A percentile compares a stretch with the other conserved stretches of the same genome.
Conservation (phyloP, 2,329 filamentous ascomycete species). For the Penicillium sp. region DNA sequence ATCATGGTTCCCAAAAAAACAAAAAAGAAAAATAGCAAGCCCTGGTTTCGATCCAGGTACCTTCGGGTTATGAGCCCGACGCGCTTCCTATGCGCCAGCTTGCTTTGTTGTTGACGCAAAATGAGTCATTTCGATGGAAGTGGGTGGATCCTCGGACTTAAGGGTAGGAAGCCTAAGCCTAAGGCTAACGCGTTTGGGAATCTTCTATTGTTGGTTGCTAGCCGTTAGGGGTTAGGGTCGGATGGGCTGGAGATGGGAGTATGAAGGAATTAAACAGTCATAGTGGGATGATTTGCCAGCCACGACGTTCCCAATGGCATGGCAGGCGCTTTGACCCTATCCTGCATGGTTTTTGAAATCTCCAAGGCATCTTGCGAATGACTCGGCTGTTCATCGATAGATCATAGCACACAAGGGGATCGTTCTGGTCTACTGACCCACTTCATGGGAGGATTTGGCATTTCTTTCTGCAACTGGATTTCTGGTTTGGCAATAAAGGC, state of each 20-base stretch:
- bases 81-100: conserved; percentile 10
- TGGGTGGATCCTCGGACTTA: not conserved
- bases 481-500: too few relatives aligned
- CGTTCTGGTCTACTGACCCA: too few relatives aligned
- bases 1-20: not conserved
- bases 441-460: too few relatives aligned
- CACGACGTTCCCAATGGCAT: too few relatives aligned
- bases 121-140: not conserved
- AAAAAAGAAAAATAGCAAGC: conserved; percentile 7
- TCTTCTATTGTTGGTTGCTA: not conserved
- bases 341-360: too few relatives aligned
- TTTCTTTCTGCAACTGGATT: too few relatives aligned
- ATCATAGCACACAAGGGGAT: too few relatives aligned
- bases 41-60: conserved; percentile 10
- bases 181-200: not conserved
- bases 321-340: too few relatives aligned
- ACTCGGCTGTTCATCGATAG: too few relatives aligned
- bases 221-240: not conserved
- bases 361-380: too few relatives aligned
- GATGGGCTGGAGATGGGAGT: not conserved
- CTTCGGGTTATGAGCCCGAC: conserved; percentile 10
- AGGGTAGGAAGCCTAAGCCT: not conserved
- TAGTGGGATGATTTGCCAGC: too few relatives aligned
- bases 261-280: too few relatives aligned
- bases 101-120: not conserved